A percentile compares a stretch with the other conserved stretches of the same genome.
Evolutionary conservation across 345 rosid genomes (phyloP).

Genomic region (Sapria himalayana): DNA sequence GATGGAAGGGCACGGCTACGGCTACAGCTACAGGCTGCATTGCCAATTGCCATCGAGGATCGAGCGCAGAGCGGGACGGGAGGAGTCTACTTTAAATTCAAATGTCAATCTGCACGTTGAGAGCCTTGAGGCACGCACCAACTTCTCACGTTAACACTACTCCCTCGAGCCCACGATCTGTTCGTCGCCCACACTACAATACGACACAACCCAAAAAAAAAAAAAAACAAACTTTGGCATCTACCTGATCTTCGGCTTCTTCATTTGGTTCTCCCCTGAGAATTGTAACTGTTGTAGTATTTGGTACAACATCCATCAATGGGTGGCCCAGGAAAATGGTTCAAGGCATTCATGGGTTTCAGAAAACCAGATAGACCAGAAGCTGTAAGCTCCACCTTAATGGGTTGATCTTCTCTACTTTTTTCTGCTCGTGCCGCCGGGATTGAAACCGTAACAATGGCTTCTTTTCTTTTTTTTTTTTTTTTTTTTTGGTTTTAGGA

Average conservation of each 20-base stretch:
- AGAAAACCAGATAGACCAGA: constrained; percentile 50
- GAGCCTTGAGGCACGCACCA: not conserved
- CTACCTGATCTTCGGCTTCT: not conserved
- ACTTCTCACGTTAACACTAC: not conserved
- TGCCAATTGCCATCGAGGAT: too few species aligned
- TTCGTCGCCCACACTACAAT: not conserved
- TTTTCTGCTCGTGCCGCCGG: not conserved
- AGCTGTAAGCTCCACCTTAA: constrained; percentile 16
- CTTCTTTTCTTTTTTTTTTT: not conserved
- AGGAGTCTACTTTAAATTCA: too few species aligned
- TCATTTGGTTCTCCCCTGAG: not conserved
- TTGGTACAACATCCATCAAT: constrained; percentile 11
- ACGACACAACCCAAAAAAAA: too few species aligned
- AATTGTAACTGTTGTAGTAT: not conserved
- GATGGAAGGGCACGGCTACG: too few species aligned
- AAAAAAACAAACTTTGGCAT: not conserved
- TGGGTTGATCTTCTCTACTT: not conserved
- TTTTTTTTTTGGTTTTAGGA: constrained; percentile 12
- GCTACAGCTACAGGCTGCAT: too few species aligned
- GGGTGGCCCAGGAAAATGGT: constrained; percentile 98
- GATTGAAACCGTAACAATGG: not conserved
- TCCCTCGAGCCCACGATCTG: not conserved
- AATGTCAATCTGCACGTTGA: too few species aligned
- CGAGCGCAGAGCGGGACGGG: too few species aligned
- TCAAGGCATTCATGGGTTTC: constrained; percentile 51